phyloP scores from a whole-genome alignment of 2,329 filamentous ascomycete genomes.

The Drechmeria coniospora region DNA sequence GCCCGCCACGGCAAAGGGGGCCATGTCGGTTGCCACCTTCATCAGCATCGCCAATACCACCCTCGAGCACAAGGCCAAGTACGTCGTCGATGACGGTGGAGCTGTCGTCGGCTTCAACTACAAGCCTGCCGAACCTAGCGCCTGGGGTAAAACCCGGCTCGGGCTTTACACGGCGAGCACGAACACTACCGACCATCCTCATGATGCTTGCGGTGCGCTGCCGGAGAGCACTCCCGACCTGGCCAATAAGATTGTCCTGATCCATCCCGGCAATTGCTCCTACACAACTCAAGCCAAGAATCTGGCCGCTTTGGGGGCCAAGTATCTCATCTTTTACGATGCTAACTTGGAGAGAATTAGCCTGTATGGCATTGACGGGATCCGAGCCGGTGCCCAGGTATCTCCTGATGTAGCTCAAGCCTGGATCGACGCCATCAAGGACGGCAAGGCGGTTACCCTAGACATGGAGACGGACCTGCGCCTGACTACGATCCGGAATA shows the following conservation, averaged over 20 bases:
- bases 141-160: slow-evolving; percentile 24
- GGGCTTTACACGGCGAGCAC: not conserved
- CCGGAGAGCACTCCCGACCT: slow-evolving; percentile 1
- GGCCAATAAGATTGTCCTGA: slow-evolving; percentile 2
- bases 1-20: slow-evolving; percentile 5
- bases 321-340: slow-evolving; percentile 48
- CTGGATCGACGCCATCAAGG: slow-evolving; percentile 21
- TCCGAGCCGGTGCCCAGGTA: slow-evolving; percentile 22
- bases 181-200: not conserved
- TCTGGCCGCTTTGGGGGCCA: slow-evolving; percentile 34
- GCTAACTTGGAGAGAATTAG: slow-evolving; percentile 22
- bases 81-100: slow-evolving; percentile 19
- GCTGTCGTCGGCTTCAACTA: slow-evolving; percentile 23
- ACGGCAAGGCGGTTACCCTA: slow-evolving; percentile 2
- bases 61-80: slow-evolving; percentile 9
- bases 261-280: slow-evolving; percentile 2
- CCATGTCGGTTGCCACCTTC: slow-evolving; percentile 4
- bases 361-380: slow-evolving; percentile 13
- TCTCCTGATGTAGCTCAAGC: slow-evolving; percentile 18
- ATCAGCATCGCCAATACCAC: not conserved
- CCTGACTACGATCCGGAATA: not conserved
- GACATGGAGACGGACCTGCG: not conserved
- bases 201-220: slow-evolving; percentile 1
- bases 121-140: slow-evolving; percentile 21
- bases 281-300: slow-evolving; percentile 34